These are phyloP conservation scores for Claviceps purpurea DNA, from an alignment of 2,329 filamentous ascomycete genomes.

Conservation along the genomic window DNA sequence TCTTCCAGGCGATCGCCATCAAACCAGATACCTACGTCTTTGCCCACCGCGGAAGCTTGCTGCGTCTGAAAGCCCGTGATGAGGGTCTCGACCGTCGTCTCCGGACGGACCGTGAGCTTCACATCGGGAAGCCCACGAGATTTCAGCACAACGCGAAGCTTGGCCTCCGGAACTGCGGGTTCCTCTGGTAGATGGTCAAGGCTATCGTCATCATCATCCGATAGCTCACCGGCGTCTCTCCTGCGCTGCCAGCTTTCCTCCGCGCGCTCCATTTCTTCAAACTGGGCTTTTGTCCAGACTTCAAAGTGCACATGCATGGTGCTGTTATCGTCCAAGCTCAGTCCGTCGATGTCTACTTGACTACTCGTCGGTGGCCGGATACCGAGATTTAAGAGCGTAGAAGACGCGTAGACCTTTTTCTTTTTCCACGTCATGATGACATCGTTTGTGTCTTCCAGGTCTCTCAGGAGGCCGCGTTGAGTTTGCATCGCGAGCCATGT, in stretches of 20 bases:
- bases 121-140: constrained; percentile 36
- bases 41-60: constrained; percentile 35
- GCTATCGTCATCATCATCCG: constrained; percentile 21
- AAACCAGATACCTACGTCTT: constrained; percentile 50
- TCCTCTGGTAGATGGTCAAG: constrained; percentile 11
- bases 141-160: constrained; percentile 39
- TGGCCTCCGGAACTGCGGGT: constrained; percentile 16
- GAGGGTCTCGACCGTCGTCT: constrained; percentile 49
- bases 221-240: constrained; percentile 26
- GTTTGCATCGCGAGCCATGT: constrained; percentile 56
- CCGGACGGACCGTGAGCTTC: constrained; percentile 35
- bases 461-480: constrained; percentile 22
- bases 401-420: constrained; percentile 59
- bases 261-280: constrained; percentile 32
- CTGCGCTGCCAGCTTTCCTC: constrained; percentile 32
- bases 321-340: constrained; percentile 31
- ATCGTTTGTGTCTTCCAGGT: constrained; percentile 29
- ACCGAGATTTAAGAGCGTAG: constrained; percentile 56
- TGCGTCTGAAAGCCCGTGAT: constrained; percentile 46
- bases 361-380: constrained; percentile 32
- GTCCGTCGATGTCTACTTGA: constrained; percentile 25
- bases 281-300: constrained; percentile 58
- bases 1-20: constrained; percentile 61
- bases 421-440: constrained; percentile 72
- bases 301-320: constrained; percentile 54